These are phyloP conservation scores for Botrytis aclada DNA, from an alignment of 2,329 filamentous ascomycete genomes.

Conservation along the genomic window DNA sequence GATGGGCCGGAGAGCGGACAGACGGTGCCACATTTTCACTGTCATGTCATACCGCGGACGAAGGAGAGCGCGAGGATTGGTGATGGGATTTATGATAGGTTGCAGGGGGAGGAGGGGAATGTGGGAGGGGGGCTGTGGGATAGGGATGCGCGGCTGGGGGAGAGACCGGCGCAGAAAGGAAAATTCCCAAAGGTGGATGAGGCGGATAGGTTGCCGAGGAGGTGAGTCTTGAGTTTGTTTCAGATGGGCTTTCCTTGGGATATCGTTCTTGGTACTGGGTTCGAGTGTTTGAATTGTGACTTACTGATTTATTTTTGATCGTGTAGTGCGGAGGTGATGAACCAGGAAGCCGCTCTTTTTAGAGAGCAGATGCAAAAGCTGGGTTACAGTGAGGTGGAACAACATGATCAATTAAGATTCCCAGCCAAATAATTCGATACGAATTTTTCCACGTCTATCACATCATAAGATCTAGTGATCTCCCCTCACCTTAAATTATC, in stretches of 20 bases:
- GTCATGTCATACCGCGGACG: conserved; percentile 79
- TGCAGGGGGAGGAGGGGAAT: conserved; percentile 84
- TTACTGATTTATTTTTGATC: background rate
- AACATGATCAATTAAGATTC: background rate
- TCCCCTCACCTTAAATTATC: background rate
- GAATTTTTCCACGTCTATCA: background rate
- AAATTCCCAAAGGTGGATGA: conserved; percentile 70
- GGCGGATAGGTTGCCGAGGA: conserved; percentile 61
- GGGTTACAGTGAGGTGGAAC: background rate
- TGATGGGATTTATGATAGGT: conserved; percentile 76
- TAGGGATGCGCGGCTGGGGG: conserved; percentile 53
- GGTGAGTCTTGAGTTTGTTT: background rate
- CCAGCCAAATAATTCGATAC: background rate
- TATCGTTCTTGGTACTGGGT: background rate
- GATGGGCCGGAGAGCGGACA: conserved; percentile 88
- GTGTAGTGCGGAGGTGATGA: conserved; percentile 68
- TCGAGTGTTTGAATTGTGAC: background rate
- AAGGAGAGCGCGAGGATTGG: conserved; percentile 50
- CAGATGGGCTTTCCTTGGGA: background rate
- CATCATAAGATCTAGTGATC: background rate
- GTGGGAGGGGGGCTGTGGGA: conserved; percentile 69
- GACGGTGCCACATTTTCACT: conserved; percentile 90
- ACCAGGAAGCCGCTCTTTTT: conserved; percentile 61
- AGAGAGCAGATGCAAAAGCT: conserved; percentile 31
- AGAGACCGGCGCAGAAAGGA: conserved; percentile 50